Percentiles rank a stretch among this genome's conserved stretches.
phyloP scores from a whole-genome alignment of 2,329 filamentous ascomycete genomes.

The Epichloe coenophiala region DNA sequence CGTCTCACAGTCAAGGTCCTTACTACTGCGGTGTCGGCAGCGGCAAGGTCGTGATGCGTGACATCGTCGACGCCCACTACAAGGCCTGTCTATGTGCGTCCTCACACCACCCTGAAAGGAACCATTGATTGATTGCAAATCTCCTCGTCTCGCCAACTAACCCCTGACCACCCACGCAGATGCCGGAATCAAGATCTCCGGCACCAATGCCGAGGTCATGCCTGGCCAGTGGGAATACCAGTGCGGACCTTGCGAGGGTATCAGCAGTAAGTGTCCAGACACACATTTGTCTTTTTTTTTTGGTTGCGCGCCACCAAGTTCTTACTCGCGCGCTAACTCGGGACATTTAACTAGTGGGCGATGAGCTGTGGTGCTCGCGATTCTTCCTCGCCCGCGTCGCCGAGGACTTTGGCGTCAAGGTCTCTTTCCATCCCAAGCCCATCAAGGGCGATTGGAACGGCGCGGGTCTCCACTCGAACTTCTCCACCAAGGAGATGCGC shows the following conservation, averaged over 20 bases:
- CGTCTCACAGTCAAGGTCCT: slow-evolving; percentile 21
- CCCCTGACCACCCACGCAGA: slow-evolving; percentile 19
- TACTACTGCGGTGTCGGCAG: slow-evolving; percentile 81
- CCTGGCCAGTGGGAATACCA: slow-evolving; percentile 97
- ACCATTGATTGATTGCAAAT: too few relatives aligned
- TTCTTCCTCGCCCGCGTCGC: slow-evolving; percentile 81
- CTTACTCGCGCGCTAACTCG: not conserved
- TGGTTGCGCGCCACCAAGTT: not conserved
- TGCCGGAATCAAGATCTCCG: slow-evolving; percentile 83
- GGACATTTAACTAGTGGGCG: slow-evolving; percentile 52
- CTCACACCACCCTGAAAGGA: too few relatives aligned
- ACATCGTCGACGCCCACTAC: slow-evolving; percentile 68
- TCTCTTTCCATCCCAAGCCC: slow-evolving; percentile 91
- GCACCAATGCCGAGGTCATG: slow-evolving; percentile 90
- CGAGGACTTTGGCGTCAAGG: slow-evolving; percentile 93
- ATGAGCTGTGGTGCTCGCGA: slow-evolving; percentile 81
- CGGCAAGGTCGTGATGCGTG: slow-evolving; percentile 94
- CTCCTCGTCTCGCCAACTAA: not conserved
- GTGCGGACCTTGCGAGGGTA: slow-evolving; percentile 79
- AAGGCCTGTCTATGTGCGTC: slow-evolving; percentile 51
- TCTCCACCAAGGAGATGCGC: slow-evolving; percentile 82
- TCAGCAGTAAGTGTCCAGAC: slow-evolving; percentile 50
- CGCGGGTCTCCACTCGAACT: slow-evolving; percentile 86
- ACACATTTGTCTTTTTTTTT: too few relatives aligned
- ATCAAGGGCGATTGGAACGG: slow-evolving; percentile 92